phyloP scores from a whole-genome alignment of 2,329 filamentous ascomycete species.

The Xylariaceae sp. region DNA sequence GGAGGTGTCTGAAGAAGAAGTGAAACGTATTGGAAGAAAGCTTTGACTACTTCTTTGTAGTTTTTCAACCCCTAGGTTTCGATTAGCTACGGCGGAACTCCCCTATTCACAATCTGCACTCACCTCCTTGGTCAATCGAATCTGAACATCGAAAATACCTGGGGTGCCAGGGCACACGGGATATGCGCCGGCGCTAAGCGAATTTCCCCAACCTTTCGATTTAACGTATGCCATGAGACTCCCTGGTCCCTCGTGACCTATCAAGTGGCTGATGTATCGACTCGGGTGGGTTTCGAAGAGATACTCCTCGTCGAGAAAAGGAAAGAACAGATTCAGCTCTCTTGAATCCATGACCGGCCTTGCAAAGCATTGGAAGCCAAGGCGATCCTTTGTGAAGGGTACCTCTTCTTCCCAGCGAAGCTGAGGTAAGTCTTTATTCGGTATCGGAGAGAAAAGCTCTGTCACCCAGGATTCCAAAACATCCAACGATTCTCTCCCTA shows the following conservation, averaged over 20 bases:
- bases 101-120: slow-evolving; percentile 10
- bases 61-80: slow-evolving; percentile 61
- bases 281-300: slow-evolving; percentile 79
- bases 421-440: slow-evolving; percentile 73
- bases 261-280: slow-evolving; percentile 81
- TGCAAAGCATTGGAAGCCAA: slow-evolving; percentile 72
- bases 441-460: slow-evolving; percentile 77
- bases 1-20: slow-evolving; percentile 78
- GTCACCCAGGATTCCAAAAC: slow-evolving; percentile 79
- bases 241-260: slow-evolving; percentile 89
- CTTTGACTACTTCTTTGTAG: slow-evolving; percentile 78
- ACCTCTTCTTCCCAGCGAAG: slow-evolving; percentile 54
- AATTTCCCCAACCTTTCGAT: slow-evolving; percentile 84
- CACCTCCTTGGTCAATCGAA: slow-evolving; percentile 80
- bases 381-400: slow-evolving; percentile 48
- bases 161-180: slow-evolving; percentile 74
- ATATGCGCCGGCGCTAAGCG: slow-evolving; percentile 73
- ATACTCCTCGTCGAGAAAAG: slow-evolving; percentile 79
- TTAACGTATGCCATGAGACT: slow-evolving; percentile 91
- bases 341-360: slow-evolving; percentile 90
- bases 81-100: too few relatives aligned
- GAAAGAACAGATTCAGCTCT: slow-evolving; percentile 76
- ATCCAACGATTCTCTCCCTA: slow-evolving; percentile 79
- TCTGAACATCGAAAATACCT: slow-evolving; percentile 74
- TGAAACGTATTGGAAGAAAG: slow-evolving; percentile 87